A percentile compares a stretch with the other conserved stretches of the same genome.
These are phyloP conservation scores for Ambrosiella xylebori DNA, from an alignment of 2,329 filamentous ascomycete species.

Conservation along the genomic window DNA sequence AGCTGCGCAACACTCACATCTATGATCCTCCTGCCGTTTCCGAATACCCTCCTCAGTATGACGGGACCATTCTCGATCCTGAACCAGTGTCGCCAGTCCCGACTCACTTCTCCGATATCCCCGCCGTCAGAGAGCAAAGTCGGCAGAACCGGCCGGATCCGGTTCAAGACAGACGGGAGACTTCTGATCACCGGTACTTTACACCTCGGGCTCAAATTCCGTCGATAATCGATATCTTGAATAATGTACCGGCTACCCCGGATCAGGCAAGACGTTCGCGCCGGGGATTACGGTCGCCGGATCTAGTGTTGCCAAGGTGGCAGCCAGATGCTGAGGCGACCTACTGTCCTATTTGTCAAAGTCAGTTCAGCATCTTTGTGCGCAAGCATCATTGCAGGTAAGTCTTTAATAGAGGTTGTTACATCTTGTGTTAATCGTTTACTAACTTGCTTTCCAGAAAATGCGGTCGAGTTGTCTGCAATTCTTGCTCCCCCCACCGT, in stretches of 20 bases:
- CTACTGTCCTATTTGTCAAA: slow-evolving; percentile 68
- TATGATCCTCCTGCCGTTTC: too few relatives aligned
- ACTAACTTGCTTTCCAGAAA: slow-evolving; percentile 34
- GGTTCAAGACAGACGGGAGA: background rate
- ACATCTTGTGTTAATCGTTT: background rate
- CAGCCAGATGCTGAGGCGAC: slow-evolving; percentile 74
- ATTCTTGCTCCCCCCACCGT: slow-evolving; percentile 75
- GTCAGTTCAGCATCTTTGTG: slow-evolving; percentile 67
- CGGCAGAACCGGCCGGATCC: background rate
- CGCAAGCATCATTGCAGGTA: slow-evolving; percentile 86
- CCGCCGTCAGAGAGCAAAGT: slow-evolving; percentile 1
- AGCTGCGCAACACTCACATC: too few relatives aligned
- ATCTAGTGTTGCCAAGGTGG: slow-evolving; percentile 56
- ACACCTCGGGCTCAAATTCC: background rate
- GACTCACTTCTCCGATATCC: slow-evolving; percentile 1
- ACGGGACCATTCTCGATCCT: background rate
- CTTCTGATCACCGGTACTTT: background rate
- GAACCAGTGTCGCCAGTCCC: background rate
- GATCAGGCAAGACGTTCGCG: background rate
- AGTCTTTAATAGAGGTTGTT: slow-evolving; percentile 17
- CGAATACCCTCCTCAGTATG: too few relatives aligned
- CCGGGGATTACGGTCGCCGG: slow-evolving; percentile 15
- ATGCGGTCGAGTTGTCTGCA: slow-evolving; percentile 84
- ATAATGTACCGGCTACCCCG: slow-evolving; percentile 1
- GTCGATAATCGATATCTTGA: background rate